phyloP scores from a whole-genome alignment of 2,329 filamentous ascomycete genomes.

The Beauveria caledonica region DNA sequence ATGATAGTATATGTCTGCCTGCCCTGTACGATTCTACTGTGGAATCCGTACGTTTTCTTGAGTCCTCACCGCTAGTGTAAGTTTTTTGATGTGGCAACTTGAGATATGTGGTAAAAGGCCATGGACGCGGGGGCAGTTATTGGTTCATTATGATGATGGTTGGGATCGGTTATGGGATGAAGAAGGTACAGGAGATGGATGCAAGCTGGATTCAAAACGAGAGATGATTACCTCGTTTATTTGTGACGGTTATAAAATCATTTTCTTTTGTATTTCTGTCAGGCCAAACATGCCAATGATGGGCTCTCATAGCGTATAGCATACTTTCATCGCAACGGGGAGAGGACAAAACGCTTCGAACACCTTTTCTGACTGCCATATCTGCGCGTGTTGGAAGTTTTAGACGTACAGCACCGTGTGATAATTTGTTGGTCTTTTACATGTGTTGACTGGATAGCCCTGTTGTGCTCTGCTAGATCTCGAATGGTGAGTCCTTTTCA shows the following conservation, averaged over 20 bases:
- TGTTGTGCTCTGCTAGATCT: not conserved
- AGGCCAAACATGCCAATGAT: slow-evolving; percentile 15
- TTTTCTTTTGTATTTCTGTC: slow-evolving; percentile 17
- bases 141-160: not conserved
- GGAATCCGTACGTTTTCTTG: not conserved
- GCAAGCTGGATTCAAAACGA: not conserved
- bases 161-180: not conserved
- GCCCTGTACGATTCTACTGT: not conserved
- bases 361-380: not conserved
- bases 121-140: not conserved
- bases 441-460: not conserved
- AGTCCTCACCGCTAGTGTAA: not conserved
- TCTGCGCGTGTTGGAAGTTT: too few relatives aligned
- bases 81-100: slow-evolving; percentile 2
- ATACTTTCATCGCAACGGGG: slow-evolving; percentile 16
- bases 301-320: slow-evolving; percentile 19
- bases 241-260: slow-evolving; percentile 18
- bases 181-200: not conserved
- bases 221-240: not conserved
- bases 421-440: not conserved
- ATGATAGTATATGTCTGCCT: not conserved
- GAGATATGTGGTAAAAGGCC: slow-evolving; percentile 1
- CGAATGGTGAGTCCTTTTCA: not conserved
- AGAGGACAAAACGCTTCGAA: slow-evolving; percentile 15
- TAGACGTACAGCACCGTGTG: not conserved